Evolutionary conservation across 225 moss, liverwort and hornwort species (phyloP), one percentile per base, ranked within the genome.

Genomic region (Physcomitrellopsis africana): DNA sequence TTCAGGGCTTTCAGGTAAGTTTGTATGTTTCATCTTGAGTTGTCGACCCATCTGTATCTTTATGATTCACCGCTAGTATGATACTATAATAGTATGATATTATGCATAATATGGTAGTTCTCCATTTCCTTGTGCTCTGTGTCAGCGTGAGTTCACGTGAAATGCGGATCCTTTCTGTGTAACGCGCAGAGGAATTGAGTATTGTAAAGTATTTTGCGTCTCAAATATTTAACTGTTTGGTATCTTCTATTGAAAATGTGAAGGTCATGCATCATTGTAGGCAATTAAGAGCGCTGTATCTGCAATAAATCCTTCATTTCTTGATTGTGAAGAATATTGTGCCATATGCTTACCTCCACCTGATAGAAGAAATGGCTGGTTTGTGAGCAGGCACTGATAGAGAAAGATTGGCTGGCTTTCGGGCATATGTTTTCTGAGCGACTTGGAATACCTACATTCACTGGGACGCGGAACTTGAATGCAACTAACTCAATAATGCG

Each of bases 381-480:
- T 19, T 52, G 32, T 78, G 77, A 53, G 51, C 90, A 99, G 99
- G 92, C 93, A 41, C 79, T 99, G 60, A 80, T 99, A 65, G 99
- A 99, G 83, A 99, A 99, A 77, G 99, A 99, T 65, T 99, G 99
- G 99, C 76, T 99, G 58, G 85, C 95, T 44, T 99, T 90, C 77
- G 99, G 99, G 59, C 99, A 99, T 79, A 82, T 90, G 70, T 95
- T 95, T 91, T 95, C 95, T 8, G 99, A 99, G 56, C 89, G 99
- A 65, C 71, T 95, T 67, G 99, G 99, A 73, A 85, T 86, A 73
- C 93, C 99, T 45, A 91, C 94, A 27, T 95, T 85, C 70, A 88
- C 73, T 72, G 93, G 92, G 72, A 89, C 79, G 22, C 86, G 65
- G 69, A 80, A 71, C 76, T 63, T 88, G 78, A 49, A 81, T 74